A percentile compares a stretch with the other conserved stretches of the same genome.
These are phyloP conservation scores for Thalassiosira pacifica DNA, from an alignment of 352 stramenopile genomes.

Conservation along the genomic window DNA sequence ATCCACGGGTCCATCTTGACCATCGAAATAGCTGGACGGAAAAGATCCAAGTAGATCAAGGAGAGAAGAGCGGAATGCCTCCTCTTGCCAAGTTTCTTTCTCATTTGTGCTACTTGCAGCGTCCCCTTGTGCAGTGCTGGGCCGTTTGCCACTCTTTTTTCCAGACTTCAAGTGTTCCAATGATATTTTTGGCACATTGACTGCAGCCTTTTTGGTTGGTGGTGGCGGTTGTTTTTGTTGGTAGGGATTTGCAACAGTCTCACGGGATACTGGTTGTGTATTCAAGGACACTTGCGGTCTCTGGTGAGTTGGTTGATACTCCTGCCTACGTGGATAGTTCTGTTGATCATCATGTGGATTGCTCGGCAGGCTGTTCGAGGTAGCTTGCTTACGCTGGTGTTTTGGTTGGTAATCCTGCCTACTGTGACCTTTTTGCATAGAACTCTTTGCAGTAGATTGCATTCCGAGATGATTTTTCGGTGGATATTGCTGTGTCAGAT, in stretches of 20 bases:
- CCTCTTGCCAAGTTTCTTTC: constrained; percentile 49
- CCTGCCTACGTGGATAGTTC: not conserved
- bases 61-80: constrained; percentile 63
- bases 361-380: constrained; percentile 2
- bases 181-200: constrained; percentile 37
- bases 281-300: too few species aligned
- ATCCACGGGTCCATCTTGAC: not conserved
- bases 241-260: constrained; percentile 32
- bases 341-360: not conserved
- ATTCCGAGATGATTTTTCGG: not conserved
- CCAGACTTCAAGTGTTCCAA: constrained; percentile 24
- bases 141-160: constrained; percentile 6
- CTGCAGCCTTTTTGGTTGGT: constrained; percentile 17
- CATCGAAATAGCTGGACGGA: constrained; percentile 31
- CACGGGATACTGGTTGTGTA: not conserved
- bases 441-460: not conserved
- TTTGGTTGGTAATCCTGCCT: not conserved
- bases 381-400: constrained; percentile 2
- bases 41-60: constrained; percentile 50
- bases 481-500: not conserved
- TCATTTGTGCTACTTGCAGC: not conserved
- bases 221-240: constrained; percentile 17
- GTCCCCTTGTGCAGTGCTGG: constrained; percentile 2
- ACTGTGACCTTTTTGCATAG: not conserved
- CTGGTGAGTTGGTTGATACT: not conserved